Evolutionary conservation across 176 grass and related monocot species (phyloP).

Genomic region (Avena atlantica): DNA sequence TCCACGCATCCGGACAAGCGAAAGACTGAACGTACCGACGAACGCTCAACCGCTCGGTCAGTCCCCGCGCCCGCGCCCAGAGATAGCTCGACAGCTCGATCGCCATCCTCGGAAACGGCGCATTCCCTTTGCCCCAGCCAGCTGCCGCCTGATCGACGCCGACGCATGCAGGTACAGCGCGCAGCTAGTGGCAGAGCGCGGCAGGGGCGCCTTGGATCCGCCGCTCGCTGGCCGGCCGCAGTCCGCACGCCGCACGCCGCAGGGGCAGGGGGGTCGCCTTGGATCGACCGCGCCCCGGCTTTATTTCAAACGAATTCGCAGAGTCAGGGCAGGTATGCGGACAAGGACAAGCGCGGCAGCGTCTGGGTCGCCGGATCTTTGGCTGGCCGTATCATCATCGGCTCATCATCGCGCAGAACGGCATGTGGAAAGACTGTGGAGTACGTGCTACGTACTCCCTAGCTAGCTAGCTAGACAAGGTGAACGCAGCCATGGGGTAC

Average conservation of each 20-base stretch:
- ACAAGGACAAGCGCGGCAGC: background rate
- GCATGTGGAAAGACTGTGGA: conserved; percentile 36
- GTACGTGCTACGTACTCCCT: background rate
- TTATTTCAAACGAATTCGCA: conserved; percentile 47
- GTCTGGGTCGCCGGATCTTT: conserved; percentile 3
- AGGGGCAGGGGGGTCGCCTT: conserved; percentile 26
- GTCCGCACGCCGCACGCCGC: background rate
- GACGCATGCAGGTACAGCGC: conserved; percentile 29
- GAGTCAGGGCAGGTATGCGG: background rate
- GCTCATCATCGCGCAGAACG: conserved; percentile 7
- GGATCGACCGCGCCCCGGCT: conserved; percentile 45
- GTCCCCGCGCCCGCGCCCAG: conserved; percentile 25
- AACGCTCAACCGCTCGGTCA: conserved; percentile 1
- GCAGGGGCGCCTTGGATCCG: conserved; percentile 46
- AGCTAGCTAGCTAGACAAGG: conserved; percentile 9
- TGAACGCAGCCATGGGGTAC: background rate
- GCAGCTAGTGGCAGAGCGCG: background rate
- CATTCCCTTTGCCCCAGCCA: conserved; percentile 57
- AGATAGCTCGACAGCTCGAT: conserved; percentile 31
- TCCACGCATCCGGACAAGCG: background rate
- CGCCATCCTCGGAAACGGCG: conserved; percentile 46
- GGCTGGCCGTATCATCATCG: conserved; percentile 33
- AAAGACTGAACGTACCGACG: background rate
- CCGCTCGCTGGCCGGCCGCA: conserved; percentile 2
- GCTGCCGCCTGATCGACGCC: background rate